Percentiles rank a stretch among this genome's conserved stretches.
Evolutionary conservation across 192 early-diverging fungal genomes (phyloP).

Genomic region (Rhizophagus clarus): DNA sequence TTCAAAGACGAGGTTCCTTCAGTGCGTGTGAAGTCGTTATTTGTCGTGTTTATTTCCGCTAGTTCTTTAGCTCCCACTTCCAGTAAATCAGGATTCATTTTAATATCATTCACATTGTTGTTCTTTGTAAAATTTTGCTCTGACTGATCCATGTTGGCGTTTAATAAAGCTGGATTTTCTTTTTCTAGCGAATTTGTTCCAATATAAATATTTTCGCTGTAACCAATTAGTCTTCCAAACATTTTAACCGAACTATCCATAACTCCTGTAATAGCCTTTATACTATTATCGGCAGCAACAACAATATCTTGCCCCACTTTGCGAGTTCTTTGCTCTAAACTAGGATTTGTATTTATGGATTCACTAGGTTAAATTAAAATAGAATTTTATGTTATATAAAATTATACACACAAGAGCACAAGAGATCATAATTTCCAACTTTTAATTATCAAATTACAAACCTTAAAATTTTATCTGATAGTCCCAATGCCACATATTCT

Average conservation of each 20-base stretch:
- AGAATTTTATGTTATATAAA: background rate
- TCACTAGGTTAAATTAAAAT: background rate
- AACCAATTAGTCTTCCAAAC: constrained; percentile 26
- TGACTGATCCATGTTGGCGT: no score
- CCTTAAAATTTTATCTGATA: constrained; percentile 12
- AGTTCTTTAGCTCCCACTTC: background rate
- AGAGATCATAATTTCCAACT: background rate
- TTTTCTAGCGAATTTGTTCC: background rate
- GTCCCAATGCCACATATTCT: constrained; percentile 9
- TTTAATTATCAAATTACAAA: background rate
- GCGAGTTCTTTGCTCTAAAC: background rate
- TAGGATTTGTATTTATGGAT: background rate
- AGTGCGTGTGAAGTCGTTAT: background rate
- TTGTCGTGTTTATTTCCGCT: background rate
- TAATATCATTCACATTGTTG: background rate
- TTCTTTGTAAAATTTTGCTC: background rate
- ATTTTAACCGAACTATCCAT: constrained; percentile 23
- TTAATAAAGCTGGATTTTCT: background rate
- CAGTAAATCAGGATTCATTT: background rate
- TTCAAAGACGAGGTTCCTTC: background rate
- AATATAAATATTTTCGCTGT: constrained; percentile 6
- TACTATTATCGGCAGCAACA: constrained; percentile 13
- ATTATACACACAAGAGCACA: no score
- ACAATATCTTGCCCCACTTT: constrained; percentile 26
- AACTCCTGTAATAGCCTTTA: constrained; percentile 22